Conservation (phyloP, 805 yeast genomes). For the Metschnikowia noctiluminum region DNA sequence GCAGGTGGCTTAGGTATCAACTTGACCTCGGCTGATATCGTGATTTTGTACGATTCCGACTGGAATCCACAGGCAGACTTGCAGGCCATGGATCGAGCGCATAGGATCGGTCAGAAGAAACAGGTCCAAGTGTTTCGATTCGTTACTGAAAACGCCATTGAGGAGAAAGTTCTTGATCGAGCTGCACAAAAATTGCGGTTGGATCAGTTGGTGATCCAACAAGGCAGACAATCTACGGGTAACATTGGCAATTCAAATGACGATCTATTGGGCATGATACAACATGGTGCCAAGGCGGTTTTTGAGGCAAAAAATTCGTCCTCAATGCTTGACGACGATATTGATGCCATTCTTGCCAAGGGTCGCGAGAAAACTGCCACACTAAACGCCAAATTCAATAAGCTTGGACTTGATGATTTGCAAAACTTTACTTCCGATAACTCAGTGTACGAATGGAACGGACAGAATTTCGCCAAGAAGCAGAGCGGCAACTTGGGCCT, state of each 20-base stretch:
- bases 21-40: slow-evolving; percentile 87
- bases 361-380: slow-evolving; percentile 82
- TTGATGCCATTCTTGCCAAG: slow-evolving; percentile 73
- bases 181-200: slow-evolving; percentile 92
- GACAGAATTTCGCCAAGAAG: slow-evolving; percentile 70
- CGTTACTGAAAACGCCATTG: slow-evolving; percentile 94
- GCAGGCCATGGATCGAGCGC: slow-evolving; percentile 98
- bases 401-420: slow-evolving; percentile 87
- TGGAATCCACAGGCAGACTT: slow-evolving; percentile 99
- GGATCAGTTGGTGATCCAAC: slow-evolving; percentile 95
- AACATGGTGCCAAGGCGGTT: slow-evolving; percentile 90
- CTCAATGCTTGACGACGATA: slow-evolving; percentile 56
- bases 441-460: slow-evolving; percentile 96
- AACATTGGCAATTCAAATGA: slow-evolving; percentile 67
- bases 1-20: slow-evolving; percentile 98
- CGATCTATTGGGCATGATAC: slow-evolving; percentile 91
- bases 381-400: slow-evolving; percentile 76
- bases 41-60: slow-evolving; percentile 84
- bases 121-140: slow-evolving; percentile 91
- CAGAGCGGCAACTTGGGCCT: slow-evolving; percentile 35
- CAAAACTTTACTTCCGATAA: slow-evolving; percentile 88
- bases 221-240: slow-evolving; percentile 47
- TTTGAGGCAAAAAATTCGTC: slow-evolving; percentile 49
- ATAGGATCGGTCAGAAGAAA: slow-evolving; percentile 94
- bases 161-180: slow-evolving; percentile 91